These are phyloP conservation scores for Penicillium sp. DNA, from an alignment of 2,329 filamentous ascomycete species.

Conservation along the genomic window DNA sequence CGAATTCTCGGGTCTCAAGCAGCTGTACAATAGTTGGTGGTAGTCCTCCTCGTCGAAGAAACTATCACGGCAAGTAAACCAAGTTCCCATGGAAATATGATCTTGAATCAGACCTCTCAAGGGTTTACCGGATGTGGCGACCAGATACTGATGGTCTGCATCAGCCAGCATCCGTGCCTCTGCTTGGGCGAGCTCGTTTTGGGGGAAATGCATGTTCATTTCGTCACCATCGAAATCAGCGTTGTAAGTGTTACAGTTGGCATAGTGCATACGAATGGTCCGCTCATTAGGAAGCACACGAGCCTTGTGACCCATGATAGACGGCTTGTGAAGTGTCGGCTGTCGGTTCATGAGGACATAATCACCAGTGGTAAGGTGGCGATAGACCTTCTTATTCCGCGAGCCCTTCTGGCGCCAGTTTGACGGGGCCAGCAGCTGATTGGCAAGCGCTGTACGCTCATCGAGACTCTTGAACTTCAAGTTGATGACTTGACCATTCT, in stretches of 20 bases:
- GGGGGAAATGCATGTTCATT: constrained; percentile 99
- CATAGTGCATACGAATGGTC: constrained; percentile 99
- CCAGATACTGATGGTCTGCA: constrained; percentile 96
- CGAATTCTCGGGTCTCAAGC: constrained; percentile 83
- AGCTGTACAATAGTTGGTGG: constrained; percentile 89
- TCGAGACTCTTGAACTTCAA: constrained; percentile 84
- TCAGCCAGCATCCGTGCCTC: constrained; percentile 93
- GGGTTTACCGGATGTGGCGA: constrained; percentile 88
- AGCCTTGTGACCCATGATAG: constrained; percentile 97
- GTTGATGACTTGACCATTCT: constrained; percentile 87
- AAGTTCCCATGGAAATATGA: constrained; percentile 92
- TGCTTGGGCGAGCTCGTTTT: constrained; percentile 90
- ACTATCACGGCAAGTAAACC: constrained; percentile 85
- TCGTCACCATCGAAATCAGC: constrained; percentile 99
- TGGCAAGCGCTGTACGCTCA: constrained; percentile 84
- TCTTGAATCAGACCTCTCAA: constrained; percentile 96
- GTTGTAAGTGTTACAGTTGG: constrained; percentile 99
- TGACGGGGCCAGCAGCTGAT: constrained; percentile 85
- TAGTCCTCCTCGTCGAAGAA: constrained; percentile 89
- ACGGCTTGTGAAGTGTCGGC: constrained; percentile 95
- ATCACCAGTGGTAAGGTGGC: constrained; percentile 94
- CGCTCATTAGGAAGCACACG: constrained; percentile 91
- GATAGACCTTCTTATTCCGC: constrained; percentile 92
- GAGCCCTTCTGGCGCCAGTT: constrained; percentile 71
- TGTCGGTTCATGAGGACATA: constrained; percentile 99